These are phyloP conservation scores for Colletotrichum tanaceti DNA, from an alignment of 2,329 filamentous ascomycete genomes.

Conservation along the genomic window DNA sequence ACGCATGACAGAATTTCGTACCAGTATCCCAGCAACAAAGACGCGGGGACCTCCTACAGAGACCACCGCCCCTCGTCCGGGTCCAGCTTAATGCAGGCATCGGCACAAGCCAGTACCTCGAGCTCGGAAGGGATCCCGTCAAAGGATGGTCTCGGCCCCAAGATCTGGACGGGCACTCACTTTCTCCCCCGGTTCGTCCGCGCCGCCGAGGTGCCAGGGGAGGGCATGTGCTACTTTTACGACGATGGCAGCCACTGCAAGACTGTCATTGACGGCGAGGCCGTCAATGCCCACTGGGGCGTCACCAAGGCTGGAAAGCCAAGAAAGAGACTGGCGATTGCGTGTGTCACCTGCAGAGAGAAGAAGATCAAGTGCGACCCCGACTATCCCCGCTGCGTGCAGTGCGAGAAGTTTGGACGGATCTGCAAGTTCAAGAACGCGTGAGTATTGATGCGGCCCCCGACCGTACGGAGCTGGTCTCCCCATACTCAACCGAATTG, in stretches of 20 bases:
- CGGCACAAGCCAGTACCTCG: conserved; percentile 46
- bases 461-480: neutral
- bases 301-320: conserved; percentile 95
- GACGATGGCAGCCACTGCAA: conserved; percentile 87
- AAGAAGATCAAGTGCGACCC: conserved; percentile 99
- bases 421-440: conserved; percentile 87
- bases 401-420: conserved; percentile 91
- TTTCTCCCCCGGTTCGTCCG: conserved; percentile 75
- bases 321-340: conserved; percentile 88
- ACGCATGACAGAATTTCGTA: conserved; percentile 51
- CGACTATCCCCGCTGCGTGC: conserved; percentile 85
- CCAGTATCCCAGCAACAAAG: conserved; percentile 53
- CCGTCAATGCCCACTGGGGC: conserved; percentile 91
- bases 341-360: conserved; percentile 92
- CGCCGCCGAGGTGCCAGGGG: conserved; percentile 76
- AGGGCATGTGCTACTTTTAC: conserved; percentile 87
- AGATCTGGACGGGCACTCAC: conserved; percentile 76
- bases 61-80: conserved; percentile 45
- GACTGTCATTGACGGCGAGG: conserved; percentile 85
- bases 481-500: neutral
- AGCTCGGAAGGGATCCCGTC: conserved; percentile 58
- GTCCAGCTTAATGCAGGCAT: conserved; percentile 45
- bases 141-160: conserved; percentile 72
- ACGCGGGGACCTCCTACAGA: conserved; percentile 45
- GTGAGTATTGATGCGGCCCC: conserved; percentile 65